Conservation (phyloP, 495 filamentous ascomycete genomes). For the Penicillium lagena region DNA sequence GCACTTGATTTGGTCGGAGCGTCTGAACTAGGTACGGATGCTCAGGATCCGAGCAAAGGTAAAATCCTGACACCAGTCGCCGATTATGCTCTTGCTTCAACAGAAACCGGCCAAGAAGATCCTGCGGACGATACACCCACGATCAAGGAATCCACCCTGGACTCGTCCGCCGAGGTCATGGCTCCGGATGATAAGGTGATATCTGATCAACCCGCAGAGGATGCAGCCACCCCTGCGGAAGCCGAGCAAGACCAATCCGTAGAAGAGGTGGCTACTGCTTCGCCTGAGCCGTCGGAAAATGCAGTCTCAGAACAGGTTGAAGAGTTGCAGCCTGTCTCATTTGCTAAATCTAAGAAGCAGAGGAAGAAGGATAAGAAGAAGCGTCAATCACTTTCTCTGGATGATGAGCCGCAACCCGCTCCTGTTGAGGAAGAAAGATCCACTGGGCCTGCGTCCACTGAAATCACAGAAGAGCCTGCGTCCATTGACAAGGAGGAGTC, state of each 20-base stretch:
- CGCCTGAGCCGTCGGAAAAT: background rate
- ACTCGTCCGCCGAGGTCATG: background rate
- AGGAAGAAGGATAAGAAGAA: constrained; percentile 14
- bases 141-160: no score
- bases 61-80: no score
- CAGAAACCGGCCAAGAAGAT: no score
- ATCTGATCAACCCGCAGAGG: background rate
- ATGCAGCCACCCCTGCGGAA: background rate
- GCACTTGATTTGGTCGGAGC: no score
- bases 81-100: no score
- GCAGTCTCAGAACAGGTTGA: background rate
- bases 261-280: background rate
- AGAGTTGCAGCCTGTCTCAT: background rate
- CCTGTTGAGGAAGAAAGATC: background rate
- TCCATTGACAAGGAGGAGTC: background rate
- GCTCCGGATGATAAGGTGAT: background rate
- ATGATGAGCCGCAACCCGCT: background rate
- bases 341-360: constrained; percentile 6
- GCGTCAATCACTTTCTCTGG: constrained; percentile 1
- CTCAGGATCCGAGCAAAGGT: no score
- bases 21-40: no score
- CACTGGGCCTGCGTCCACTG: background rate
- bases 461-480: background rate
- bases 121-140: no score
- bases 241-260: background rate